Base-by-base conservation (phyloP, 164 flowering plant species). In the Vitis rupestris region DNA sequence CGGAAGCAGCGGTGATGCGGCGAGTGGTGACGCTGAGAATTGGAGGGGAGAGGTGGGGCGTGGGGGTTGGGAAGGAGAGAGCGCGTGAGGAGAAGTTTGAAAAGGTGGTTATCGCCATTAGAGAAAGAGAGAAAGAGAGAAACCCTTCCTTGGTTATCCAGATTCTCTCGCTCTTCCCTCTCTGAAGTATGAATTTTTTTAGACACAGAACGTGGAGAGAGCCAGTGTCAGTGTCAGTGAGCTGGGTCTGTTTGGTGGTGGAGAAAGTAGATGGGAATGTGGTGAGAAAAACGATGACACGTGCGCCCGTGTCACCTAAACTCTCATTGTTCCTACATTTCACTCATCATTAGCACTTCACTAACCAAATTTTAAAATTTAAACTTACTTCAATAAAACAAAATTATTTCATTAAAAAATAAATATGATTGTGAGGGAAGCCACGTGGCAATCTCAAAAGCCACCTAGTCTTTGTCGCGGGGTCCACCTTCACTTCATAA, bases 91-190 rank as follows among this genome's bases (percentile, higher is more conserved):
- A 11, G 17, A 61, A 13, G 59, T 61, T 71, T 4, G 78, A 65
- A 61, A 61, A 72, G 56, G 64, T 10, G 23, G 73, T 29, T 47
- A 68, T 59, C 27, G 78, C 77, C 74, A 70, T 69, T 54, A 49
- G 3, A 59, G 60, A 29, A 44, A 31, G 44, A 37, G 74, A 30
- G 17, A 10, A 27, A 57, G 29, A 3, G 54, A 64, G 12, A 30
- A 23, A 8, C 15, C 37, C 19, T 49, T 3, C 6, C 27, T 13
- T 13, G 44, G 19, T 5, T 12, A 11, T 29, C 10, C 9, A 5
- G 19, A 17, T 37, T 37, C 10, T 57, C 59, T 57, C 59, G 9
- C 59, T 57, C 59, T 17, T 17, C 59, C 10, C 59, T 55, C 59
- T 57, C 59, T 16, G 29, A 16, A 12, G 2, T 37, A 37, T 37